These are phyloP conservation scores for Metschnikowia shivogae DNA, from an alignment of 805 yeast species.

Conservation along the genomic window DNA sequence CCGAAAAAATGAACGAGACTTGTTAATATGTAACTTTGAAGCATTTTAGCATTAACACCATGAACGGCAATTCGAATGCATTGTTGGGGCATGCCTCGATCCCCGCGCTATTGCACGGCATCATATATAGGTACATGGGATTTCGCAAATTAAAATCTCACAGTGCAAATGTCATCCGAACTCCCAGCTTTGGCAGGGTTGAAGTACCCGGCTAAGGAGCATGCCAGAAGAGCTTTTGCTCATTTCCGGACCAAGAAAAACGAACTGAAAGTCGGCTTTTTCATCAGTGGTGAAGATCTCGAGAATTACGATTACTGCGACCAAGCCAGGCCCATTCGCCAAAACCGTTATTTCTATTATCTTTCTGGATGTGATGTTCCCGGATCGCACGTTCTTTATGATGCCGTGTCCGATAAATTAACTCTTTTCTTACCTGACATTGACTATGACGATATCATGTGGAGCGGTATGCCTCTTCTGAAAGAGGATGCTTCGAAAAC, in stretches of 20 bases:
- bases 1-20: too few species aligned
- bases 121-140: neutral
- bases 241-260: conserved; percentile 29
- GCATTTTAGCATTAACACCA: too few species aligned
- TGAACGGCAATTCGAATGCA: neutral
- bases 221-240: conserved; percentile 52
- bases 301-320: conserved; percentile 74
- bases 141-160: neutral
- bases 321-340: conserved; percentile 73
- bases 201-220: conserved; percentile 82
- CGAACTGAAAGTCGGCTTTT: conserved; percentile 35
- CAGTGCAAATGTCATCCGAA: neutral
- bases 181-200: conserved; percentile 3
- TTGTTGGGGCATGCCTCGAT: neutral
- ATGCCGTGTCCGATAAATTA: conserved; percentile 49
- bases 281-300: conserved; percentile 57
- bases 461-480: conserved; percentile 87
- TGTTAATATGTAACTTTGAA: too few species aligned
- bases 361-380: conserved; percentile 79
- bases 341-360: conserved; percentile 86
- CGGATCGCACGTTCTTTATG: conserved; percentile 65
- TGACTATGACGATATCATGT: conserved; percentile 87
- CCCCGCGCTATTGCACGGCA: conserved; percentile 4
- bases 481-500: conserved; percentile 57
- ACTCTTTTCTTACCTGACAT: conserved; percentile 77